A percentile compares a stretch with the other conserved stretches of the same genome.
These are phyloP conservation scores for Didymosphaeria variabile DNA, from an alignment of 2,329 filamentous ascomycete genomes.

Conservation along the genomic window DNA sequence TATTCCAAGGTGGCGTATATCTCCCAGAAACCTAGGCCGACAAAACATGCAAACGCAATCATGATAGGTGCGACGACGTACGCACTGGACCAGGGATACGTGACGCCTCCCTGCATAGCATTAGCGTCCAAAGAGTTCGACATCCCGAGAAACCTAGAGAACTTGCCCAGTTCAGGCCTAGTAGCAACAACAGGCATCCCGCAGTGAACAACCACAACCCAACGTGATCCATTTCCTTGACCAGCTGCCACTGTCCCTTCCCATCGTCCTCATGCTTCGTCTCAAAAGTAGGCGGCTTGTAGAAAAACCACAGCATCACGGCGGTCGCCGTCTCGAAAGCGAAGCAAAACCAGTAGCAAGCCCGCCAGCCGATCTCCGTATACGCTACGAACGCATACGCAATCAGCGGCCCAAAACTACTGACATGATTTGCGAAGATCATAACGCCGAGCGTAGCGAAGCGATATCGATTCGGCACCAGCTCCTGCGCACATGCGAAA, in stretches of 20 bases:
- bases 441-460: conserved; percentile 44
- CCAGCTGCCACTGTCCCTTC: conserved; percentile 35
- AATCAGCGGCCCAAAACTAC: conserved; percentile 42
- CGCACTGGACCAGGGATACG: conserved; percentile 53
- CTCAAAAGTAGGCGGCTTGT: conserved; percentile 39
- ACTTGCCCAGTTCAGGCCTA: conserved; percentile 61
- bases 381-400: conserved; percentile 46
- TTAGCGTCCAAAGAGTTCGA: conserved; percentile 10
- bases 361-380: conserved; percentile 39
- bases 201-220: conserved; percentile 59
- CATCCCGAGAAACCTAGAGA: background rate
- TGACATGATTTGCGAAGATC: conserved; percentile 44
- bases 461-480: conserved; percentile 39
- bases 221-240: conserved; percentile 60
- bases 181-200: conserved; percentile 49
- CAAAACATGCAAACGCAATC: conserved; percentile 53
- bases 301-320: conserved; percentile 44
- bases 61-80: conserved; percentile 58
- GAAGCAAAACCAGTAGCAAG: conserved; percentile 48
- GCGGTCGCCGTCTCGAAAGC: conserved; percentile 37
- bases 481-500: conserved; percentile 36
- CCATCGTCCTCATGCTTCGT: conserved; percentile 41
- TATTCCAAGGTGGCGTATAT: conserved; percentile 54
- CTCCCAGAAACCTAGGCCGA: conserved; percentile 59
- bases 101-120: conserved; percentile 40